A percentile compares a stretch with the other conserved stretches of the same genome.
phyloP scores from a whole-genome alignment of 164 flowering plant genomes.

The Chimonanthus salicifolius region DNA sequence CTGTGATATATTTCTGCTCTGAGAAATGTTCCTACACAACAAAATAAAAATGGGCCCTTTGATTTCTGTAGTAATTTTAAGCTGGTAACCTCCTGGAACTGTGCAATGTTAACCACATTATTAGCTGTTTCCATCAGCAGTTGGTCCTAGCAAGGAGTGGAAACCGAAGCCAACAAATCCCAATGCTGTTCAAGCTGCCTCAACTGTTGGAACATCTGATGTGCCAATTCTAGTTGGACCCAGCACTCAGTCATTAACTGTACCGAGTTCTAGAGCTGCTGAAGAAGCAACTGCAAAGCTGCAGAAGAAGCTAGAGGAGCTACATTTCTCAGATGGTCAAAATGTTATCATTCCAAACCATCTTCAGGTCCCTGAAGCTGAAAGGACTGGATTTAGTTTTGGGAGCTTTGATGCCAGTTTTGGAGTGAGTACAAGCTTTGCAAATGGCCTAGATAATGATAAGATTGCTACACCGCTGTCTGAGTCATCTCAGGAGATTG shows the following conservation, averaged over 20 bases:
- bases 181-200: slow-evolving; percentile 29
- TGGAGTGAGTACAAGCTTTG: slow-evolving; percentile 31
- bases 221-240: slow-evolving; percentile 33
- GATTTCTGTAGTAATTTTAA: background rate
- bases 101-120: too few relatives aligned
- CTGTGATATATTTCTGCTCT: background rate
- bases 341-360: slow-evolving; percentile 85
- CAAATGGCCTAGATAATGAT: slow-evolving; percentile 37
- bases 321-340: slow-evolving; percentile 44
- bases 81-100: too few relatives aligned
- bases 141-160: slow-evolving; percentile 76
- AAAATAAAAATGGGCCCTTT: background rate
- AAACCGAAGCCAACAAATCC: slow-evolving; percentile 58
- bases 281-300: slow-evolving; percentile 40
- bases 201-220: slow-evolving; percentile 24
- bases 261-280: slow-evolving; percentile 19
- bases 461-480: slow-evolving; percentile 44
- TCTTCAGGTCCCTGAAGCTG: slow-evolving; percentile 83
- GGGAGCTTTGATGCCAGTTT: slow-evolving; percentile 83
- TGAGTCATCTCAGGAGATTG: slow-evolving; percentile 53
- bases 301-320: slow-evolving; percentile 53
- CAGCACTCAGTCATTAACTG: slow-evolving; percentile 19
- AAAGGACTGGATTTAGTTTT: slow-evolving; percentile 67
- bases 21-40: background rate
- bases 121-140: slow-evolving; percentile 15